Conservation (phyloP, 2,329 filamentous ascomycete species). For the Alternaria infectoria region DNA sequence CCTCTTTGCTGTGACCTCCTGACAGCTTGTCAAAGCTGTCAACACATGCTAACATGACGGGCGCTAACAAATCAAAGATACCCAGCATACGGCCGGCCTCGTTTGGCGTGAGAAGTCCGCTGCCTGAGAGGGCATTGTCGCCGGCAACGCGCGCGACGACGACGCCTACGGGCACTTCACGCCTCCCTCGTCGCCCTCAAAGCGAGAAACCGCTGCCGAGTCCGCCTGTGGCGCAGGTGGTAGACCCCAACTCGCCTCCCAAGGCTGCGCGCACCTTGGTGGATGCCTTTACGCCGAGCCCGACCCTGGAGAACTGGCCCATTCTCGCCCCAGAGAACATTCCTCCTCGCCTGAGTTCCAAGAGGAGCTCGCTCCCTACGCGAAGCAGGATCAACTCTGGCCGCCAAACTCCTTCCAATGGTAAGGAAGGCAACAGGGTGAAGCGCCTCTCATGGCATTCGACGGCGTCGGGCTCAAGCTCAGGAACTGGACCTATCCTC, state of each 20-base stretch:
- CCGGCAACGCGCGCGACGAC: not conserved
- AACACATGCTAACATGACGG: constrained; percentile 9
- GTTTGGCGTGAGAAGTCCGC: constrained; percentile 18
- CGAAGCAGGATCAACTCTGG: not conserved
- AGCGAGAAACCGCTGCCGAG: constrained; percentile 50
- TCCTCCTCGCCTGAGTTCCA: constrained; percentile 25
- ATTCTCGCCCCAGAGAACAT: constrained; percentile 34
- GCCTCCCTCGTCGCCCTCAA: constrained; percentile 36
- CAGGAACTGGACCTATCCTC: constrained; percentile 24
- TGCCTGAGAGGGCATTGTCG: constrained; percentile 7
- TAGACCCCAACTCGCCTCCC: constrained; percentile 38
- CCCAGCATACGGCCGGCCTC: constrained; percentile 2
- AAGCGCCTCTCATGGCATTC: constrained; percentile 30
- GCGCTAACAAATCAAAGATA: constrained; percentile 14
- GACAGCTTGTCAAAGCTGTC: constrained; percentile 8
- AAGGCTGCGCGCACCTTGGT: constrained; percentile 48
- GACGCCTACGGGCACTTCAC: constrained; percentile 25
- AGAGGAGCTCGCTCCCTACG: constrained; percentile 18
- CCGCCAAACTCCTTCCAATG: constrained; percentile 6
- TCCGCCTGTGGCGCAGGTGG: constrained; percentile 43
- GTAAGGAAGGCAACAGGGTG: constrained; percentile 17
- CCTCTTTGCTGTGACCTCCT: not conserved
- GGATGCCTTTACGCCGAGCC: constrained; percentile 47
- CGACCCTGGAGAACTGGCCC: constrained; percentile 36
- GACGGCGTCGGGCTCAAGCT: constrained; percentile 8